Base-by-base conservation (phyloP, 139 green algal species). In the Chlorella sp. region DNA sequence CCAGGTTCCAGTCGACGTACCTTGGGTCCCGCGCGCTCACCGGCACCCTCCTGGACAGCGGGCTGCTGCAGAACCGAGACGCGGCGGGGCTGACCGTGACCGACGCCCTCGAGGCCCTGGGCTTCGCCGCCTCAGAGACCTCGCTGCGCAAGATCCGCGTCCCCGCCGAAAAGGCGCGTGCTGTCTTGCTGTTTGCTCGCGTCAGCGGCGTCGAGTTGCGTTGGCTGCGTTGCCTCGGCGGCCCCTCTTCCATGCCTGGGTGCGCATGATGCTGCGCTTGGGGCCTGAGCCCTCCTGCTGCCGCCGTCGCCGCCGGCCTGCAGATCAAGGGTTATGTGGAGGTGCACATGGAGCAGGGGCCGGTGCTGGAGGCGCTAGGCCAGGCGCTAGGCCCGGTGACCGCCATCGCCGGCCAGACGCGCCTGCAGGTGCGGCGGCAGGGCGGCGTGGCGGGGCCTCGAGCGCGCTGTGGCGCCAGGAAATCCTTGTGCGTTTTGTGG, bases 331-430 rank as follows among this genome's bases (percentile, higher is more conserved):
- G 86, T 41, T 98, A 98, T 71, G 79, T 98, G 31, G 94, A 98
- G 83, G 86, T 97, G 9, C 95, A 98, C 89, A 93, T 98, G 48
- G 95, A 98, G 80, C 95, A 98, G 77, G 95, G 95, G 5, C 94
- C 94, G 0, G 81, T 94, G 14, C 82, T 98, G 35, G 90, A 98
- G 83, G 35, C 59, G 5, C 27, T 56, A 0, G 77, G 61, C 23
- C n/a, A 82, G 63, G 75, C 90, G 2, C 61, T 98, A 35, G 95
- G 88, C 1, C 84, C 93, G 4, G 95, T 98, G 25, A 68, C 81
- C 19, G 92, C 82, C 53, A 98, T 98, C 19, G 88, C 94, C 5
- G 95, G 92, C 0, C 95, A 98, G 79, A 90, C 87, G 14, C 87
- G 93, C 5, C 73, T 95, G 31, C 72, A 73, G 27, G 77, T 58